Conservation (phyloP, 352 stramenopile species). For the Phytophthora sp. region DNA sequence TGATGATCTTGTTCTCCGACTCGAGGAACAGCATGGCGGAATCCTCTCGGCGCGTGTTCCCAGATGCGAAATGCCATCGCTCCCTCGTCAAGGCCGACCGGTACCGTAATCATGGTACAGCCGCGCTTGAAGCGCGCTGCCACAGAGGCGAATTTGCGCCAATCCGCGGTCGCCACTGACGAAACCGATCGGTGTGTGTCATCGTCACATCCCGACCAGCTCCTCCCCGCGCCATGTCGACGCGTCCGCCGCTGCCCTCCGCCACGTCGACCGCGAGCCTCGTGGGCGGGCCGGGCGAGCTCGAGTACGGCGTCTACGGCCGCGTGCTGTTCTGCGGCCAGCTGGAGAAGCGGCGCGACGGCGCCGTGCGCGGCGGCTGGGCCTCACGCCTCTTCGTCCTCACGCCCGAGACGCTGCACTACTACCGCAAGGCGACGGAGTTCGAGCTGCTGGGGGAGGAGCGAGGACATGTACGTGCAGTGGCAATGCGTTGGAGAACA, state of each 20-base stretch:
- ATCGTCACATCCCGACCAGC: constrained; percentile 11
- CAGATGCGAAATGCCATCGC: constrained; percentile 36
- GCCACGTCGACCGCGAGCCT: constrained; percentile 30
- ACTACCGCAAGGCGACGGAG: constrained; percentile 80
- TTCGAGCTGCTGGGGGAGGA: constrained; percentile 82
- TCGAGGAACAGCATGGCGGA: constrained; percentile 82
- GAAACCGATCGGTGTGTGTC: constrained; percentile 1
- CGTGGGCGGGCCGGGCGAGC: constrained; percentile 2
- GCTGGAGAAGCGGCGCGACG: constrained; percentile 79
- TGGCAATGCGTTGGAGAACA: neutral
- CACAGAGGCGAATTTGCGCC: no score
- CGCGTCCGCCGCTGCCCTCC: constrained; percentile 28
- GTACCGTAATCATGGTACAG: constrained; percentile 21
- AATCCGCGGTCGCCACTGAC: neutral
- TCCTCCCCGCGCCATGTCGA: constrained; percentile 19
- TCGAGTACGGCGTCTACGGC: constrained; percentile 78
- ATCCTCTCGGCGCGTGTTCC: constrained; percentile 7
- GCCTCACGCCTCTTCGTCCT: constrained; percentile 83
- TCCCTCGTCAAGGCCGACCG: constrained; percentile 6
- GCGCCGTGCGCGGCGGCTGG: constrained; percentile 75
- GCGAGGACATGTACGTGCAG: constrained; percentile 60
- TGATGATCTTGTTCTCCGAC: constrained; percentile 90
- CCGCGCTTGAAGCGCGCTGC: no score
- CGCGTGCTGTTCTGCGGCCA: constrained; percentile 79
- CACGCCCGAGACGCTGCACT: constrained; percentile 78